Base-by-base conservation (phyloP, 805 yeast species). In the Wickerhamiella kurtzmanii region DNA sequence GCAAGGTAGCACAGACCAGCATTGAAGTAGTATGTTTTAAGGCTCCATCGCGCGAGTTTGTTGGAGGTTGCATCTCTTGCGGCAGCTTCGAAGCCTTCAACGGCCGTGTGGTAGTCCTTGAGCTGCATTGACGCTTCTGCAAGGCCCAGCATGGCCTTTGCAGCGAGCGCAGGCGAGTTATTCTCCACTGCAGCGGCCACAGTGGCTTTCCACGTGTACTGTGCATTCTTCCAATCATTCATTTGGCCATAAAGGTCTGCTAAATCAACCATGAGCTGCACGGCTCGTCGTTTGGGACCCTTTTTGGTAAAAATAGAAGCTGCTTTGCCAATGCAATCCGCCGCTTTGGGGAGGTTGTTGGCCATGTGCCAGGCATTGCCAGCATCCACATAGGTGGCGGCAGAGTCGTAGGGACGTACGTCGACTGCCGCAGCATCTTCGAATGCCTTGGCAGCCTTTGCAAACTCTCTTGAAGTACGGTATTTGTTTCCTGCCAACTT, bases 211-310 rank as follows among this genome's bases (percentile, higher is more conserved):
- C 46, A 53, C 39, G 53, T 18, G 35, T 40, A 28, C 20, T 49
- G 41, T 2, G 56, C 53, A 16, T 46, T 41, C 4, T 44, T 47
- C 22, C 16, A 43, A 16, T 43, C 43, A 2, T 37, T 17, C 37
- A 41, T 28, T 22, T 46, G 41, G 11, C 48, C 49, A 45, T 47
- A 53, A 9, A 53, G 32, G 19, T 50, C 22, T 2, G 53, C 58
- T 11, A 53, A 39, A 2, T 51, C 53, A n/a, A 40, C 20, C 3
- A 47, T 43, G 3, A 48, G 47, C 35, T 43, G 48, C 2, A 53
- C 56, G 2, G 56, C 56, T 4, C 56, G 50, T 18, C 54, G 44
- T 35, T 44, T 40, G 4, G 54, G 56, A 20, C 56, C 54, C 22
- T 44, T 45, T 13, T 46, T 42, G 6, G 49, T 52, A 35, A 51